Conservation (phyloP, 2,329 filamentous ascomycete genomes). For the Monilinia vaccinii-corymbosi region DNA sequence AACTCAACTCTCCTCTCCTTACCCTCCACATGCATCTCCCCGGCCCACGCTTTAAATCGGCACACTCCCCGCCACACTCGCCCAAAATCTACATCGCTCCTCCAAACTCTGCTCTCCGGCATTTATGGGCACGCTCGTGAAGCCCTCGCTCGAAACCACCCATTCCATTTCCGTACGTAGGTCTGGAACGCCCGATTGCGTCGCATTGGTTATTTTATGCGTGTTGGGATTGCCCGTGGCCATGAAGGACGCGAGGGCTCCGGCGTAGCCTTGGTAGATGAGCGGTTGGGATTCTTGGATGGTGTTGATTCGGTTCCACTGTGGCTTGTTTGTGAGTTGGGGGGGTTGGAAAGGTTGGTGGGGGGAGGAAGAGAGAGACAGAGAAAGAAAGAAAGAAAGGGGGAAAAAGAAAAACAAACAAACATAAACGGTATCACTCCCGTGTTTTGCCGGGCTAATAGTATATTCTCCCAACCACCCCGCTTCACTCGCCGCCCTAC, state of each 20-base stretch:
- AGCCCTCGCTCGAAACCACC: slow-evolving; percentile 38
- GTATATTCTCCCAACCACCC: slow-evolving; percentile 52
- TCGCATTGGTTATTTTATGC: slow-evolving; percentile 42
- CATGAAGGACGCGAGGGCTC: slow-evolving; percentile 52
- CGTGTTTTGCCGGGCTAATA: slow-evolving; percentile 50
- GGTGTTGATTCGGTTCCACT: slow-evolving; percentile 48
- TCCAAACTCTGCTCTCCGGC: slow-evolving; percentile 29
- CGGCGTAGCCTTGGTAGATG: slow-evolving; percentile 47
- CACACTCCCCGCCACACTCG: slow-evolving; percentile 35
- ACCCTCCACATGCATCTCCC: too few relatives aligned
- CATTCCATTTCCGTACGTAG: slow-evolving; percentile 36
- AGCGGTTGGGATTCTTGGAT: slow-evolving; percentile 43
- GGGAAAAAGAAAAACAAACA: slow-evolving; percentile 16
- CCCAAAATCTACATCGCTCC: slow-evolving; percentile 45
- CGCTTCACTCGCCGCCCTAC: slow-evolving; percentile 34
- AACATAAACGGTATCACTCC: slow-evolving; percentile 47
- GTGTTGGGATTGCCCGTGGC: slow-evolving; percentile 49
- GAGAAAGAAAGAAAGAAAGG: background rate
- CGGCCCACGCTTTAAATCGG: slow-evolving; percentile 32
- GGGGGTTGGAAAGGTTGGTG: background rate
- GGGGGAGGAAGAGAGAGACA: background rate
- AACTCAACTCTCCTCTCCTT: background rate
- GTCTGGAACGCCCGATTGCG: slow-evolving; percentile 37
- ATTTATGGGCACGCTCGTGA: slow-evolving; percentile 33
- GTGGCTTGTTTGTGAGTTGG: too few relatives aligned